Evolutionary conservation across 805 yeast genomes (phyloP), one percentile per base, ranked within the genome.

Genomic region (Wickerhamiella parazyma): DNA sequence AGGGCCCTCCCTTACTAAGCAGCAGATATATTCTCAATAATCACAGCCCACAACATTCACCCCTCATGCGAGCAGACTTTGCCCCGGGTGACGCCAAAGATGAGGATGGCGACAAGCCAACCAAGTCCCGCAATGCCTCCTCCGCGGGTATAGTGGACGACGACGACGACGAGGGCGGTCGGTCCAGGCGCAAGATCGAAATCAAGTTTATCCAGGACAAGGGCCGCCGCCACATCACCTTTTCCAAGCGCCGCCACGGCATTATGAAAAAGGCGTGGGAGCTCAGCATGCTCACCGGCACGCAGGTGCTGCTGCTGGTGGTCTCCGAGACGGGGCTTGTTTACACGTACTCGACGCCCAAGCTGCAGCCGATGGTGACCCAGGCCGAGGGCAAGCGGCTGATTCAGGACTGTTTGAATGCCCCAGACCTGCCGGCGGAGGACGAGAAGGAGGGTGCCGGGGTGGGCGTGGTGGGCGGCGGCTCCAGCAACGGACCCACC

Each of bases 221-320:
- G 67, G 84, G 95, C 17, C 78, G 98, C 63, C 83, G 98, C 59
- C 98, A 91, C 66, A 93, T 91, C 55, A 91, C 98, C 24, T 91
- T 91, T 58, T 85, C 96, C 43, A 91, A 91, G 68, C 81, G 98
- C 66, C 89, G 89, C 66, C 97, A 95, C 37, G 98, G 98, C 55
- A 89, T 91, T 58, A 91, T 91, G 98, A 91, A 91, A 68, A 91
- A 91, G 68, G 98, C 98, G n/a, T 91, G 89, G 66, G 98, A 91
- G 63, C 72, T 91, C 51, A 81, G 94, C 17, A 97, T 91, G 42
- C 72, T 91, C 55, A 91, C 98, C 11, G 98, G 98, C 46, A 91
- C 98, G 25, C 98, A 91, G 65, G 97, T 91, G 22, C 72, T 91
- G 51, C 69, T 91, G 48, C 74, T 91, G 54, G 98, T 91, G 45